Percentiles rank a stretch among this genome's conserved stretches.
Conservation (phyloP, 345 rosid species). For the Limnanthes douglasii region DNA sequence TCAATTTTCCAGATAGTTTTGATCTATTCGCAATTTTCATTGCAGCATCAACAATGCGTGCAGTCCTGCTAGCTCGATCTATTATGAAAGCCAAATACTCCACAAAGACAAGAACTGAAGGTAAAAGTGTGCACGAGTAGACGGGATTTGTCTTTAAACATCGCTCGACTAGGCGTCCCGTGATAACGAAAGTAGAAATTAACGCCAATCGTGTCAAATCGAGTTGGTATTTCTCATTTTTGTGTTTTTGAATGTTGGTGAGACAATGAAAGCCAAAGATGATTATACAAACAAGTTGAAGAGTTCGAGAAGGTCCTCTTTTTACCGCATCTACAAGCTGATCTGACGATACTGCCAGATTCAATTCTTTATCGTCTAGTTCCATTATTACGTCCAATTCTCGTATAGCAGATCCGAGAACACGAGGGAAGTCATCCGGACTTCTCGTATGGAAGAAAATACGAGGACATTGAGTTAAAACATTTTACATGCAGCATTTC, state of each 20-base stretch:
- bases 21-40: too few relatives aligned
- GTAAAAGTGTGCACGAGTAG: constrained; percentile 46
- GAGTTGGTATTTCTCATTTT: constrained; percentile 11
- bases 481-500: too few relatives aligned
- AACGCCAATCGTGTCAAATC: constrained; percentile 22
- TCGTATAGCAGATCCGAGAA: constrained; percentile 48
- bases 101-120: constrained; percentile 54
- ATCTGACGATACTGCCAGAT: constrained; percentile 39
- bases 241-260: constrained; percentile 11
- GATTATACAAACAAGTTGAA: constrained; percentile 55
- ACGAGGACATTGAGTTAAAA: too few relatives aligned
- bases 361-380: constrained; percentile 32
- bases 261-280: constrained; percentile 42
- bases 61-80: too few relatives aligned
- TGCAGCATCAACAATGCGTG: too few relatives aligned
- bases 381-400: constrained; percentile 42
- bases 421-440: constrained; percentile 41
- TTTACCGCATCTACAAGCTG: constrained; percentile 40
- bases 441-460: too few relatives aligned
- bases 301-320: constrained; percentile 51
- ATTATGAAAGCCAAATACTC: constrained; percentile 49
- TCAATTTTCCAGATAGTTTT: too few relatives aligned
- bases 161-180: constrained; percentile 59
- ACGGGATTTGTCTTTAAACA: constrained; percentile 30
- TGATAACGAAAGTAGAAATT: constrained; percentile 32